A percentile compares a stretch with the other conserved stretches of the same genome.
These are phyloP conservation scores for Psilocybe cubensis DNA, from an alignment of 768 basidiomycete species.

Conservation along the genomic window DNA sequence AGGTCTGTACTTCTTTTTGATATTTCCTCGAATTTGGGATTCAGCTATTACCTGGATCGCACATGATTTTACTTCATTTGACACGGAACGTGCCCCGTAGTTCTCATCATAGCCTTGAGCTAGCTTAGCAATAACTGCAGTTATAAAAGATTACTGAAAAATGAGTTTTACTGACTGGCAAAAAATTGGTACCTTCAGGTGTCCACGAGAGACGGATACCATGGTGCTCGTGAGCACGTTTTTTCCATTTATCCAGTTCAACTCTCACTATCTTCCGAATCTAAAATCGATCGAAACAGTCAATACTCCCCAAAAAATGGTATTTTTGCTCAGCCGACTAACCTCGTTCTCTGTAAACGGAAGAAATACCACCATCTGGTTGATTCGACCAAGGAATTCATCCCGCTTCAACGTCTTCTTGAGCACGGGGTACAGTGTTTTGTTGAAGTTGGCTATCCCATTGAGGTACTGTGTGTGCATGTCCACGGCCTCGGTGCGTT, in stretches of 20 bases:
- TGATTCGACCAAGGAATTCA: conserved; percentile 5
- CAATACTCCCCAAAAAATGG: not conserved
- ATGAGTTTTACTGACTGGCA: not conserved
- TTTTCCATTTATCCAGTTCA: conserved; percentile 6
- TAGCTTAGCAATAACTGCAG: not conserved
- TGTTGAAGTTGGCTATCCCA: not conserved
- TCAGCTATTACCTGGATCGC: conserved; percentile 1
- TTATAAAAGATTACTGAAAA: not conserved
- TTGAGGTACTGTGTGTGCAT: not conserved
- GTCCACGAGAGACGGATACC: conserved; percentile 2
- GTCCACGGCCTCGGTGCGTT: not conserved
- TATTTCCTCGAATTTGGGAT: conserved; percentile 3
- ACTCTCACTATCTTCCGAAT: not conserved
- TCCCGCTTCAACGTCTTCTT: conserved; percentile 1
- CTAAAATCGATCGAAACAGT: not conserved
- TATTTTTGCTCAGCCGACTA: not conserved
- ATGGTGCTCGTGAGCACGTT: conserved; percentile 9
- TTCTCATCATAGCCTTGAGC: conserved; percentile 2
- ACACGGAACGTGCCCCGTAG: conserved; percentile 2
- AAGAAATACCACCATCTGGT: conserved; percentile 1
- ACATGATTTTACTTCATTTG: not conserved
- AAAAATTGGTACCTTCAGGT: conserved; percentile 1
- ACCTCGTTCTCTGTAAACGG: not conserved
- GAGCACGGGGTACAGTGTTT: not conserved
- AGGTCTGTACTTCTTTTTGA: too few relatives aligned